Evolutionary conservation across 1,284 basidiomycete species (phyloP), one percentile per base, ranked within the genome.

Genomic region (Anthracocystis setariae): DNA sequence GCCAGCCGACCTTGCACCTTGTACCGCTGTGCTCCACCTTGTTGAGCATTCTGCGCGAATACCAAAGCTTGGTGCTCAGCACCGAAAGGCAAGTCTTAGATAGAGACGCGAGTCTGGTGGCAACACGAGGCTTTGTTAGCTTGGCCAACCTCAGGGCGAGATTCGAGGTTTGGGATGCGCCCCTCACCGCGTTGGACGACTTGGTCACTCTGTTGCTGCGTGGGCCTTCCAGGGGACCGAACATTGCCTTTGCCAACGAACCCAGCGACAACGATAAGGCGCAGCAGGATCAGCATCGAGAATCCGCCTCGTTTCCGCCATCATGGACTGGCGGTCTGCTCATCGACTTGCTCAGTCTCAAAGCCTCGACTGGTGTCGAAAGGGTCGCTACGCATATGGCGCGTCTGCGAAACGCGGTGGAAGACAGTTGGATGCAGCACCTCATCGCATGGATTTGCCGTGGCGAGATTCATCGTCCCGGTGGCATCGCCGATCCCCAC

Each of bases 271-370:
- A 40, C 17, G 35, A 10, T 17, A 20, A 32, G 17, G n/a, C 21
- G 17, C 20, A 46, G n/a, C 10, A 40, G 18, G 42, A 33, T 17
- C 37, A 42, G 17, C 38, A 33, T 18, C 42, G 17, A 13, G 18
- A 18, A 17, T 23, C 20, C 2, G 32, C 38, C 8, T 29, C 61
- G 5, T 61, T 69, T 23, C 68, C 69, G 17, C 21, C 59, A 21
- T 49, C 47, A 2, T 76, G 74, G 74, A 76, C 74, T 10, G 74
- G 74, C 10, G 74, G 74, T 3, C 44, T 68, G 43, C 54, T 76
- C 29, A 63, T 76, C 25, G 71, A 76, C 48, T 53, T 76, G 44
- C 58, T 76, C 39, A 56, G 47, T 33, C 27, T 63, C 12, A 62
- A 58, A 25, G 67, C 72, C 9, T 51, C 54, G 17, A 74, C 72